phyloP scores from a whole-genome alignment of 306 rosid genomes.

The Cercis canadensis region DNA sequence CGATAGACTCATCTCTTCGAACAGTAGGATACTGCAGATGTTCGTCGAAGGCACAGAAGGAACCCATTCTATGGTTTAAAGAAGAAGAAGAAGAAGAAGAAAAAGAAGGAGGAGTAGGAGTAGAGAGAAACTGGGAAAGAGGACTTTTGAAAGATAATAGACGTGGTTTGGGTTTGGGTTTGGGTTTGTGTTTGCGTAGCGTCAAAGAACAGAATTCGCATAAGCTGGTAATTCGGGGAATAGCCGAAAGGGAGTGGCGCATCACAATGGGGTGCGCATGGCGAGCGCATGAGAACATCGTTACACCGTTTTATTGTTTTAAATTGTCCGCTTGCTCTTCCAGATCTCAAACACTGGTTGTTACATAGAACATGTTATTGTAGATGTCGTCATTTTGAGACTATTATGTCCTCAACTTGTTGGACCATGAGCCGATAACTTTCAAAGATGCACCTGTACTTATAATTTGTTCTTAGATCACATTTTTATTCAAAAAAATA shows the following conservation, averaged over 20 bases:
- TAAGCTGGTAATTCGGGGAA: background rate
- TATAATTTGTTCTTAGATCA: too few relatives aligned
- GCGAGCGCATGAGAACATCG: conserved; percentile 47
- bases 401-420: background rate
- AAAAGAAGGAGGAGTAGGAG: background rate
- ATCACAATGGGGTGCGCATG: conserved; percentile 23
- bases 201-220: background rate
- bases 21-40: conserved; percentile 62
- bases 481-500: too few relatives aligned
- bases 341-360: too few relatives aligned
- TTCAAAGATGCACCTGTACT: too few relatives aligned
- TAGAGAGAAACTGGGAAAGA: background rate
- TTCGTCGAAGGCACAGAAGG: conserved; percentile 42
- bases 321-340: too few relatives aligned
- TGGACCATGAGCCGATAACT: background rate
- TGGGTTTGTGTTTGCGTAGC: background rate
- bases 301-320: background rate
- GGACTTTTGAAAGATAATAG: conserved; percentile 25
- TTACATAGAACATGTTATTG: too few relatives aligned
- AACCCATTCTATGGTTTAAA: conserved; percentile 56
- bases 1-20: conserved; percentile 71
- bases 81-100: background rate
- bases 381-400: background rate
- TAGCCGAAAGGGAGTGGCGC: background rate
- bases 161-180: conserved; percentile 7